A percentile compares a stretch with the other conserved stretches of the same genome.
phyloP scores from a whole-genome alignment of 2,329 filamentous ascomycete genomes.

The Intubia oerlemansii region DNA sequence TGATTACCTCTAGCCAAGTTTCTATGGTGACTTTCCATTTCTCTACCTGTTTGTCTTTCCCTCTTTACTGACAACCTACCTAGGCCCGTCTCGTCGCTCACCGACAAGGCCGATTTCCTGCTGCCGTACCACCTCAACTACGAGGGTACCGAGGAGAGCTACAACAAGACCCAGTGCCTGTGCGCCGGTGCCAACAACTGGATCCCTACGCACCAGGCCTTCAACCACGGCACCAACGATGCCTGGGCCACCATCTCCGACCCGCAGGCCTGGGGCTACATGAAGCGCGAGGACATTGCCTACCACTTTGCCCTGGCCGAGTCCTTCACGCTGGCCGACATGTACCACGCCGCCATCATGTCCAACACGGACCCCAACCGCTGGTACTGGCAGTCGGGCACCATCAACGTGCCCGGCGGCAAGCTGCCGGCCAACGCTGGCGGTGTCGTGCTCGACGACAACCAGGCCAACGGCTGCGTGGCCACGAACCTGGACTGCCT shows the following conservation, averaged over 20 bases:
- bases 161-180: constrained; percentile 28
- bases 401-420: constrained; percentile 25
- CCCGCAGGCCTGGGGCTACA: constrained; percentile 28
- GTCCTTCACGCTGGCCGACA: constrained; percentile 29
- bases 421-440: constrained; percentile 13
- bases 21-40: no score
- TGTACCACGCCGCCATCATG: constrained; percentile 25
- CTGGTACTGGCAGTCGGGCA: constrained; percentile 16
- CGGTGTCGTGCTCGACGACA: constrained; percentile 25
- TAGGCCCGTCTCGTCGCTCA: constrained; percentile 17
- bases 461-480: constrained; percentile 24
- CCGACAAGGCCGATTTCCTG: constrained; percentile 19
- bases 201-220: constrained; percentile 25
- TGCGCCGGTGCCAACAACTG: constrained; percentile 28
- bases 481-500: constrained; percentile 24
- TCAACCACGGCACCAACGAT: constrained; percentile 26
- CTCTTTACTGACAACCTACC: not conserved
- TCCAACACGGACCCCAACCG: constrained; percentile 29
- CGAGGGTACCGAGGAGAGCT: constrained; percentile 16
- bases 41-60: no score
- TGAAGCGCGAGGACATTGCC: constrained; percentile 26
- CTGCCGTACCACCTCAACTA: constrained; percentile 32
- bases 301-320: constrained; percentile 33
- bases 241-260: constrained; percentile 27
- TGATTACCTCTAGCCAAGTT: not conserved